A percentile compares a stretch with the other conserved stretches of the same genome.
phyloP scores from a whole-genome alignment of 805 yeast genomes.

The Metschnikowia henanensis region DNA sequence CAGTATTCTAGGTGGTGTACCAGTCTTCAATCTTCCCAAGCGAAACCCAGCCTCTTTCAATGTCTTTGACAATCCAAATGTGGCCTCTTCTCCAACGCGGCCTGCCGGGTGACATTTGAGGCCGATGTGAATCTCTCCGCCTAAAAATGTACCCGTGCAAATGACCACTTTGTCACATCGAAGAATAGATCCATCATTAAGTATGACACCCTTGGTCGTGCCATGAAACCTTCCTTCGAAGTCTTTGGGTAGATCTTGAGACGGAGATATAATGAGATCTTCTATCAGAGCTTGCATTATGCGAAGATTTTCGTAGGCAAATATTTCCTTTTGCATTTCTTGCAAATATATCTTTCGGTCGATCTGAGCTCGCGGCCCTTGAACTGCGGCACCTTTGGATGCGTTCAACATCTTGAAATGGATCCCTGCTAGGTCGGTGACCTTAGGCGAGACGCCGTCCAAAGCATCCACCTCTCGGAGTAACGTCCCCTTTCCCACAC shows the following conservation, averaged over 20 bases:
- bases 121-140: slow-evolving; percentile 95
- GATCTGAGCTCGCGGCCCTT: slow-evolving; percentile 98
- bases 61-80: slow-evolving; percentile 84
- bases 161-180: slow-evolving; percentile 71
- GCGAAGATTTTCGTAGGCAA: slow-evolving; percentile 53
- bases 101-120: slow-evolving; percentile 82
- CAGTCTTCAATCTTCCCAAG: slow-evolving; percentile 90
- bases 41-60: slow-evolving; percentile 74
- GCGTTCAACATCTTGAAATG: slow-evolving; percentile 85
- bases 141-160: slow-evolving; percentile 93
- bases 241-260: slow-evolving; percentile 20
- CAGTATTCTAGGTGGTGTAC: slow-evolving; percentile 92
- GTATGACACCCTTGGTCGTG: slow-evolving; percentile 65
- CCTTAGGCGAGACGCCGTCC: slow-evolving; percentile 84
- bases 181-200: slow-evolving; percentile 64
- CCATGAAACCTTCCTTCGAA: slow-evolving; percentile 44
- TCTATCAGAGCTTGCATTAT: slow-evolving; percentile 77
- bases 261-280: slow-evolving; percentile 68
- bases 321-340: slow-evolving; percentile 75
- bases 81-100: slow-evolving; percentile 88
- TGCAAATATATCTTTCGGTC: slow-evolving; percentile 76
- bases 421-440: slow-evolving; percentile 93
- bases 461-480: slow-evolving; percentile 93
- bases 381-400: slow-evolving; percentile 93
- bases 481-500: slow-evolving; percentile 95